Evolutionary conservation across 2,329 filamentous ascomycete genomes (phyloP).

Genomic region (Grosmannia penicillata): DNA sequence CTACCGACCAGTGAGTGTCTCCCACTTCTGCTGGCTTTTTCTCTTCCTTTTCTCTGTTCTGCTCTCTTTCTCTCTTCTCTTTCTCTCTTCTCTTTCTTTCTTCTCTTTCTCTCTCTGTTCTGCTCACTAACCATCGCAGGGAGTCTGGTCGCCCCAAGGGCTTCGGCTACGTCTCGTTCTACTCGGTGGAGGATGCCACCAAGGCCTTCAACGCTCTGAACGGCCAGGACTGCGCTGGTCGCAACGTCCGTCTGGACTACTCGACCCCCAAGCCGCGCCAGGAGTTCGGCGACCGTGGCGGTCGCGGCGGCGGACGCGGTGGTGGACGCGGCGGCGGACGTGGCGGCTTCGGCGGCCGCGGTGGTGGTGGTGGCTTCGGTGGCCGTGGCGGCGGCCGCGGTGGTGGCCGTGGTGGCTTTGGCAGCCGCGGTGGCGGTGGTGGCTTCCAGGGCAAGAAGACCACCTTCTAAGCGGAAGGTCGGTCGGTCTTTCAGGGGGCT

Average conservation of each 20-base stretch:
- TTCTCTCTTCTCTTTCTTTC: constrained; percentile 19
- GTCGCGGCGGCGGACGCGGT: constrained; percentile 35
- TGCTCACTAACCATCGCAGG: constrained; percentile 20
- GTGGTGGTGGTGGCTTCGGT: constrained; percentile 34
- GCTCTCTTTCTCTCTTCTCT: constrained; percentile 9
- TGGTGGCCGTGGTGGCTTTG: constrained; percentile 43
- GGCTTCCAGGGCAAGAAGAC: constrained; percentile 70
- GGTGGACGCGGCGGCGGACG: constrained; percentile 18
- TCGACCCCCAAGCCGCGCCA: constrained; percentile 51
- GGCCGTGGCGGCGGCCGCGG: constrained; percentile 35
- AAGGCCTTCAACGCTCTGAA: constrained; percentile 49
- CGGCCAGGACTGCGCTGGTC: constrained; percentile 51
- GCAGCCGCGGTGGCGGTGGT: constrained; percentile 34
- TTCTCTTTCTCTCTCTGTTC: background rate
- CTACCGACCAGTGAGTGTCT: constrained; percentile 56
- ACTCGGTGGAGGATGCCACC: constrained; percentile 69
- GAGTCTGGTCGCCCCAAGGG: constrained; percentile 79
- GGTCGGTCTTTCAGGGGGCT: constrained; percentile 7
- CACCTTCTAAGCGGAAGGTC: constrained; percentile 25
- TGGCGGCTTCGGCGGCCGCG: constrained; percentile 32
- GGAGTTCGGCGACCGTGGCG: constrained; percentile 27
- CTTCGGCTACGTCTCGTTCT: constrained; percentile 82
- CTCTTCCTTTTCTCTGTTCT: background rate
- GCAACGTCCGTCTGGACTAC: constrained; percentile 71
- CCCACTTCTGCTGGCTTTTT: constrained; percentile 20